Conservation (phyloP, 2,329 filamentous ascomycete species). For the Ilyonectria sp. region DNA sequence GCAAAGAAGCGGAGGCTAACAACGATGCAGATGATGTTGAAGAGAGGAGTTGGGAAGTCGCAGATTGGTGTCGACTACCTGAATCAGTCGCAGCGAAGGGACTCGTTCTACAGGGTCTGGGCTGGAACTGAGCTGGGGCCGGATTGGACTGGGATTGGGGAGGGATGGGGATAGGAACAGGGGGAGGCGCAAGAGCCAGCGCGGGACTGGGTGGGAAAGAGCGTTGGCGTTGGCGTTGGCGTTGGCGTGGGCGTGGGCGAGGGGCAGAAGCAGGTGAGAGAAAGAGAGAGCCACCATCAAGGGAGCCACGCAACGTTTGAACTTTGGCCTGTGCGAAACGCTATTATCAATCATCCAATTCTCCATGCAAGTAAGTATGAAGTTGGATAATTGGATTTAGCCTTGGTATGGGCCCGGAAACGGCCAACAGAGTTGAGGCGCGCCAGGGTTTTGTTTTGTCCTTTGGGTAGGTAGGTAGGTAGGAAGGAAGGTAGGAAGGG, state of each 20-base stretch:
- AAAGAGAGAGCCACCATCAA: no score
- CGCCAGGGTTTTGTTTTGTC: neutral
- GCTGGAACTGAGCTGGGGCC: neutral
- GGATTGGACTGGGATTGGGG: neutral
- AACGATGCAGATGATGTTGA: neutral
- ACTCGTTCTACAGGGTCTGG: neutral
- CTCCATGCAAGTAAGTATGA: neutral
- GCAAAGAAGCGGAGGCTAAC: constrained; percentile 14
- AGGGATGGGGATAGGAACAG: constrained; percentile 30
- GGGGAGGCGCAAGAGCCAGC: constrained; percentile 40
- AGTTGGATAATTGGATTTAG: neutral
- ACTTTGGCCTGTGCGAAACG: neutral
- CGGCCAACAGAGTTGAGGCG: constrained; percentile 14
- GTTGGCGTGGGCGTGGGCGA: neutral
- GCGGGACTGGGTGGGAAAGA: neutral
- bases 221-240: neutral
- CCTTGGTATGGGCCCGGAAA: constrained; percentile 10
- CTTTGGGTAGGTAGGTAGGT: neutral
- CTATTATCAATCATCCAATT: constrained; percentile 17
- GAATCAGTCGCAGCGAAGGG: neutral
- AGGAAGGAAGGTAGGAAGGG: no score
- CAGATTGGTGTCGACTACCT: neutral
- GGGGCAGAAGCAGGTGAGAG: constrained; percentile 34
- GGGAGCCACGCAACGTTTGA: neutral
- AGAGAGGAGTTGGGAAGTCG: neutral